Base-by-base conservation (phyloP, 2,329 filamentous ascomycete species). In the Lachnellula arida region DNA sequence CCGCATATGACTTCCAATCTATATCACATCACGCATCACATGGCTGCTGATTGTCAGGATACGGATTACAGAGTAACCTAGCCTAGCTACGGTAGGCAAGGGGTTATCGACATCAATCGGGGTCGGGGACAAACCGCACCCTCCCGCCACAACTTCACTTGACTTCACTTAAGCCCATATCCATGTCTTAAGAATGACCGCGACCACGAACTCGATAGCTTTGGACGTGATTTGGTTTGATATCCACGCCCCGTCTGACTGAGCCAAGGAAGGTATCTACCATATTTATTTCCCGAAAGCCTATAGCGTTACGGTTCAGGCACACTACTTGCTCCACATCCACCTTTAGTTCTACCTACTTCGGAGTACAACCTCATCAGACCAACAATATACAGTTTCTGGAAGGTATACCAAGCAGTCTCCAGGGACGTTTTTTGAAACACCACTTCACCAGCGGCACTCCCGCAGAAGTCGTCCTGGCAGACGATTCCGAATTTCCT, bases 391-490 rank as follows among this genome's bases (percentile, higher is more conserved):
- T 15, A 43, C 40, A 43, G 9, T 19, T 19, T 19, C 19, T 19
- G 19, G 17, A n/a, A 51, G 28, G 44, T 59, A 54, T 58, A 25
- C 62, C 57, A 55, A 49, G 34, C 52, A 40, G 40, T 42, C 50
- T 56, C 35, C 51, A 55, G 58, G 58, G 50, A 57, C 57, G 19
- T 37, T 42, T 54, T 50, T 49, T 51, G 50, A 54, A 50, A 50
- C 49, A 52, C 54, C 28, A 43, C 28, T 47, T 23, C 49, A 57
- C 57, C 65, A 68, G 74, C 72, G 73, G 76, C 73, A 70, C 60
- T 74, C 75, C 79, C 77, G 75, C 76, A 75, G 73, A 67, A 73
- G 75, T 84, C 84, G 86, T 84, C 80, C 86, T 89, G 87, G 87
- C 86, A 81, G 81, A 87, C 82, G 81, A 84, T 78, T 76, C 81